Evolutionary conservation across 192 early-diverging fungal genomes (phyloP), one percentile per base, ranked within the genome.

Genomic region (Ambispora gerdemannii): DNA sequence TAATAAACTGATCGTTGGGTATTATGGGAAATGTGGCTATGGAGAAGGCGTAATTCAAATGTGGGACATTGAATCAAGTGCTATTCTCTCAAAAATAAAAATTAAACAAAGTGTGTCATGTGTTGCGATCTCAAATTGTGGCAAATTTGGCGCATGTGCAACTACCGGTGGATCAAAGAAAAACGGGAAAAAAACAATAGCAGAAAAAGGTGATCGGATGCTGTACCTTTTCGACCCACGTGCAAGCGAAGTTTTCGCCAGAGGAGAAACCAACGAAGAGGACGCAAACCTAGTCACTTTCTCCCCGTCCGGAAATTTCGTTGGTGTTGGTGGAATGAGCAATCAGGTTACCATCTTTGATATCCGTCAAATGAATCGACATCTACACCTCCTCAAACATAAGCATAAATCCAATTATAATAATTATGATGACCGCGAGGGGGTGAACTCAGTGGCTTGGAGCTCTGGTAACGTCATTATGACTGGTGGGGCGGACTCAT

Each of bases 141-240:
- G 55, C 11, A 27, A 20, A 25, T 58, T 58, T 30, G 55, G 55
- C 20, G 55, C 28, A 13, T 58, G 55, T 58, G 55, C 19, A 58
- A 58, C 55, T 3, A 58, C 22, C 24, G 55, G 55, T 20, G 13
- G 10, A 27, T 11, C 11, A 13, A 24, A 20, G 19, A n/a, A n/a
- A n/a, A n/a, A n/a, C n/a, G n/a, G n/a, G n/a, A n/a, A n/a, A n/a
- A n/a, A n/a, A n/a, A n/a, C n/a, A n/a, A n/a, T n/a, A n/a, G 28
- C 11, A 25, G 55, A 58, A 25, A 24, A 27, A 58, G 55, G 55
- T 2, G 55, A 58, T 58, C 10, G 55, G 13, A 20, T 20, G 1
- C 20, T 58, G 11, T 24, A 24, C 11, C 55, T 58, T 1, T 58
- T 28, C 24, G 24, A 25, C 28, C 1, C 24, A 24, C 13, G 11